Evolutionary conservation across 805 yeast genomes (phyloP).

Genomic region (Saturnispora ahearnii): DNA sequence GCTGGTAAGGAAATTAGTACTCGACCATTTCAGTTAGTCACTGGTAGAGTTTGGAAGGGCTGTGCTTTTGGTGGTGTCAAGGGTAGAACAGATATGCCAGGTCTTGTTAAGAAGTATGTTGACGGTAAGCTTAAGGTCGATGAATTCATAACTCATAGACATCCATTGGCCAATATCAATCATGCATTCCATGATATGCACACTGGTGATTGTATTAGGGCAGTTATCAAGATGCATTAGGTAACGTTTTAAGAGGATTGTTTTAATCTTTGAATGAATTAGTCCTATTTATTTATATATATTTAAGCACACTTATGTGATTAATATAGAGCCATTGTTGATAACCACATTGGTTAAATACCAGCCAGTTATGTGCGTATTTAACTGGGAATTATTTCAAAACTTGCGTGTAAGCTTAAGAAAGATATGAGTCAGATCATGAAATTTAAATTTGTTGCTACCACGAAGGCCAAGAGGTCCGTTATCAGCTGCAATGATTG

Average conservation of each 20-base stretch:
- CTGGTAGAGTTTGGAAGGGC: slow-evolving; percentile 98
- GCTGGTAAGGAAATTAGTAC: slow-evolving; percentile 96
- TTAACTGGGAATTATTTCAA: neutral
- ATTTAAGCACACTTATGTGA: no score
- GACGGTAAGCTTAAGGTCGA: slow-evolving; percentile 78
- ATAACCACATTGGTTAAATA: neutral
- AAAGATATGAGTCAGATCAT: slow-evolving; percentile 2
- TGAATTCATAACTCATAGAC: slow-evolving; percentile 91
- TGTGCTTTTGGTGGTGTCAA: slow-evolving; percentile 99
- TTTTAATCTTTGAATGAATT: neutral
- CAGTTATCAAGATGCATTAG: slow-evolving; percentile 43
- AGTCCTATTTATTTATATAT: neutral
- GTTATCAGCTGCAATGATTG: slow-evolving; percentile 23
- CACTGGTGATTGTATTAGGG: slow-evolving; percentile 87
- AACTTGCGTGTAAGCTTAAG: neutral
- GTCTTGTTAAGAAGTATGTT: slow-evolving; percentile 77
- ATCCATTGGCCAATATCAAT: slow-evolving; percentile 68
- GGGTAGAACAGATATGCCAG: slow-evolving; percentile 94
- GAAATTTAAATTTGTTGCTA: slow-evolving; percentile 8
- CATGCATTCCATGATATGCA: slow-evolving; percentile 92
- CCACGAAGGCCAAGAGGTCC: slow-evolving; percentile 3
- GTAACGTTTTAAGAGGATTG: no score
- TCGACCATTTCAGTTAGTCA: slow-evolving; percentile 97
- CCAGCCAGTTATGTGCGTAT: neutral
- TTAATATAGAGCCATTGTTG: no score